Evolutionary conservation across 352 stramenopile genomes (phyloP), one percentile per base, ranked within the genome.

Genomic region (Phytophthora megakarya): DNA sequence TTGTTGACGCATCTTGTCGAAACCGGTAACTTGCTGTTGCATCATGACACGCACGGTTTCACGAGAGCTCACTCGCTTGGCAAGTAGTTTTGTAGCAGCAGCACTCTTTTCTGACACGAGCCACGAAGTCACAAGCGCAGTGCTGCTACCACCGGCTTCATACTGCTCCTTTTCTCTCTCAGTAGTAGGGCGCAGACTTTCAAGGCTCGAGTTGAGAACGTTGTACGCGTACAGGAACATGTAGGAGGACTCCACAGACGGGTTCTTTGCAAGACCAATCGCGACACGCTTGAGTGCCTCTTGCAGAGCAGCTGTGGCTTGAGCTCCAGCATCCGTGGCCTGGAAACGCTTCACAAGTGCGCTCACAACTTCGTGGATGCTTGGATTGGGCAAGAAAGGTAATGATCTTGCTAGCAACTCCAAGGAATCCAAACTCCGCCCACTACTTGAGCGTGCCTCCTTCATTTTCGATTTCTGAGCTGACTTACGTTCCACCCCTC

Each of bases 381-480:
- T 82, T 15, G 86, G 70, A 59, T 94, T 94, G 5, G 89, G 89
- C 40, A 97, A 59, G 64, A 97, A 96, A n/a, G 80, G 84, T 22
- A 97, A 79, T 18, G 76, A 92, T 30, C 84, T 82, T 26, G 81
- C 77, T 16, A 96, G 61, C 45, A 97, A 52, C 60, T 97, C 89
- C 1, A 97, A 50, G 3, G 86, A 88, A 48, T 96, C 87, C 32
- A 81, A 75, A 40, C 82, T 86, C 12, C 84, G 85, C 12, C 75
- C 86, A 38, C 79, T 75, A 54, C 71, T 86, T 3, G 78, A 79
- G 47, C 86, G 88, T 25, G 89, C 85, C 47, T 97, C 89, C 67
- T 95, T 94, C 70, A 93, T 96, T 67, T 96, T 95, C 44, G 88
- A 96, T 62, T 96, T 93, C 53, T 45, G 78, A 56, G 30, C 87